A percentile compares a stretch with the other conserved stretches of the same genome.
Evolutionary conservation across 2,329 filamentous ascomycete genomes (phyloP).

Genomic region (Cercospora sp.): DNA sequence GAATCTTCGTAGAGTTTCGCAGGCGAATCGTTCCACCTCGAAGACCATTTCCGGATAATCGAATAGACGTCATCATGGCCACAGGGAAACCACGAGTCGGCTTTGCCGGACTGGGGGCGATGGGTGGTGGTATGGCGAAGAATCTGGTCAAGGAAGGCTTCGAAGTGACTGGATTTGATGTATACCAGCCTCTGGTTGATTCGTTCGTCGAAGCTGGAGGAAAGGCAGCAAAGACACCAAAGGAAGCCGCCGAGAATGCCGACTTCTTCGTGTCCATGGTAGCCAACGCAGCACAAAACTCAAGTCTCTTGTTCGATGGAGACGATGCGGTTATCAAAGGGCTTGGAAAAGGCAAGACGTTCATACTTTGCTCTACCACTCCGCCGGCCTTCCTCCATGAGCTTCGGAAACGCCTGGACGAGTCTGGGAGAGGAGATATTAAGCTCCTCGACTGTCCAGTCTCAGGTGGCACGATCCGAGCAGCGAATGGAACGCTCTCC

Average conservation of each 20-base stretch:
- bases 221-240: slow-evolving; percentile 58
- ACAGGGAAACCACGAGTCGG: slow-evolving; percentile 32
- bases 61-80: slow-evolving; percentile 16
- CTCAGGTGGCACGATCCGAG: slow-evolving; percentile 67
- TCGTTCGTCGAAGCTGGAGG: slow-evolving; percentile 65
- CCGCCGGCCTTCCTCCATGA: slow-evolving; percentile 64
- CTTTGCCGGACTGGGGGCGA: slow-evolving; percentile 75
- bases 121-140: slow-evolving; percentile 80
- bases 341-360: slow-evolving; percentile 58
- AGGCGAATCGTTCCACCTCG: not conserved
- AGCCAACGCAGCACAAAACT: slow-evolving; percentile 68
- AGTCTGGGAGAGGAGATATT: slow-evolving; percentile 61
- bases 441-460: slow-evolving; percentile 70
- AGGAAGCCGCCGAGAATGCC: slow-evolving; percentile 61
- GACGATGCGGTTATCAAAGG: slow-evolving; percentile 54
- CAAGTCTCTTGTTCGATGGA: slow-evolving; percentile 63
- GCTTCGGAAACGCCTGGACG: slow-evolving; percentile 58
- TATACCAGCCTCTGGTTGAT: slow-evolving; percentile 66
- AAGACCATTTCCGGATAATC: not conserved
- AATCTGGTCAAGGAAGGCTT: slow-evolving; percentile 68
- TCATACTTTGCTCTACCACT: slow-evolving; percentile 71
- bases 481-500: slow-evolving; percentile 69
- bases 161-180: slow-evolving; percentile 68
- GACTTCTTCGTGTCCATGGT: slow-evolving; percentile 72
- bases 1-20: not conserved